Evolutionary conservation across 1,284 basidiomycete genomes (phyloP).

Genomic region (Chondrostereum purpureum): DNA sequence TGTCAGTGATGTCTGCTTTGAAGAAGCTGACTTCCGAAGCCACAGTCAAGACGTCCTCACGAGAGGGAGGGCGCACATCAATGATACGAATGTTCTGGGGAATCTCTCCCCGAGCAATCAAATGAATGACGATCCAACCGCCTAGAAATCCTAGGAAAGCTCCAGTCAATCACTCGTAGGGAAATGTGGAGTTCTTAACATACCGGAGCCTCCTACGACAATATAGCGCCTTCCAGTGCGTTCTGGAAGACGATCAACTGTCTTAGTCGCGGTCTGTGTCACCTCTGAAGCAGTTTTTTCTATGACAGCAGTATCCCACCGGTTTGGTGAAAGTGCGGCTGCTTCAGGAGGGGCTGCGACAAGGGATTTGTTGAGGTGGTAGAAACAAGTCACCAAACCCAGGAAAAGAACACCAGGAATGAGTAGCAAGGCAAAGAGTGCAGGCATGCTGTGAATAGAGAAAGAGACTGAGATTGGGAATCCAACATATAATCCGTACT

Average conservation of each 20-base stretch:
- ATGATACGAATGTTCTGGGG: slow-evolving; percentile 43
- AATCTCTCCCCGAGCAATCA: slow-evolving; percentile 46
- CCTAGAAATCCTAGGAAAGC: slow-evolving; percentile 42
- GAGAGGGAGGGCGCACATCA: slow-evolving; percentile 42
- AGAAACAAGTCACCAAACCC: not conserved
- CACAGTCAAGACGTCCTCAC: slow-evolving; percentile 34
- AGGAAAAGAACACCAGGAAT: not conserved
- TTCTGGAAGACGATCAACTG: slow-evolving; percentile 27
- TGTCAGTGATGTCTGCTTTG: slow-evolving; percentile 36
- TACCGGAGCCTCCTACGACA: slow-evolving; percentile 43
- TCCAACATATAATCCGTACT: too few species aligned
- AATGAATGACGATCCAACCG: slow-evolving; percentile 51
- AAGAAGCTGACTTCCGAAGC: slow-evolving; percentile 38
- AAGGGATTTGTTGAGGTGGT: slow-evolving; percentile 5
- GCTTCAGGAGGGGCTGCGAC: not conserved
- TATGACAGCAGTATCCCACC: not conserved
- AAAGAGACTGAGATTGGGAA: too few species aligned
- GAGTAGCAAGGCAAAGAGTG: not conserved
- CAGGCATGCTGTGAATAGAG: not conserved
- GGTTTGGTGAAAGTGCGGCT: not conserved
- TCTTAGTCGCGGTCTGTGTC: not conserved
- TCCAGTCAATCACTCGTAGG: not conserved
- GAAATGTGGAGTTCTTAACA: too few species aligned
- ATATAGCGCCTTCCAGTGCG: slow-evolving; percentile 51
- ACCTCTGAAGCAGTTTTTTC: not conserved